These are phyloP conservation scores for Gonium pectorale DNA, from an alignment of 139 green algal genomes.

Conservation along the genomic window DNA sequence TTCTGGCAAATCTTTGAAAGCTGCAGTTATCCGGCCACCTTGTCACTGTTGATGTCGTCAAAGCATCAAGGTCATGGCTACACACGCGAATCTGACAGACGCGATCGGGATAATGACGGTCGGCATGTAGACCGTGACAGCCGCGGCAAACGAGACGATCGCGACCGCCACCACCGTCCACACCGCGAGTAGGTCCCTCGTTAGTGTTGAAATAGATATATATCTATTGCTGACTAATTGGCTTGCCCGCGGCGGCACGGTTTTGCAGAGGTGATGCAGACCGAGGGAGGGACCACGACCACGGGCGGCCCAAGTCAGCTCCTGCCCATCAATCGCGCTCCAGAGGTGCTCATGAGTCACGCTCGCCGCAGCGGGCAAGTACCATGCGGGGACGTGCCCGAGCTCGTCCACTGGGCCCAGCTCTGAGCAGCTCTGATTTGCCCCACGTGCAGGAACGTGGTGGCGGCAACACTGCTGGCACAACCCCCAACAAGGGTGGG, in stretches of 20 bases:
- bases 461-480: not conserved
- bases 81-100: no score
- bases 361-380: constrained; percentile 9
- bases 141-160: constrained; percentile 3
- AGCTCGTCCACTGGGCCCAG: no score
- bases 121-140: not conserved
- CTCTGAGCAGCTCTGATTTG: not conserved
- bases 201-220: no score
- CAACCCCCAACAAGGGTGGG: constrained; percentile 14
- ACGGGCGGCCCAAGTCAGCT: not conserved
- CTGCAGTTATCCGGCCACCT: no score
- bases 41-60: constrained; percentile 18
- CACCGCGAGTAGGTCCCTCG: constrained; percentile 14
- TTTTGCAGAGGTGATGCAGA: not conserved
- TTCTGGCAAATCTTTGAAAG: no score
- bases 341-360: not conserved
- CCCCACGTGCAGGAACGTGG: not conserved
- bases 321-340: not conserved
- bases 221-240: not conserved
- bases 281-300: not conserved
- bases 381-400: no score
- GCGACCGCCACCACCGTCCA: constrained; percentile 4
- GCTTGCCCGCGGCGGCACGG: not conserved
- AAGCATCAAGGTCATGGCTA: constrained; percentile 28
- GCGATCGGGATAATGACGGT: constrained; percentile 13